Evolutionary conservation across 2,329 filamentous ascomycete genomes (phyloP).

Genomic region (Ophiocordyceps camponoti-saundersi): DNA sequence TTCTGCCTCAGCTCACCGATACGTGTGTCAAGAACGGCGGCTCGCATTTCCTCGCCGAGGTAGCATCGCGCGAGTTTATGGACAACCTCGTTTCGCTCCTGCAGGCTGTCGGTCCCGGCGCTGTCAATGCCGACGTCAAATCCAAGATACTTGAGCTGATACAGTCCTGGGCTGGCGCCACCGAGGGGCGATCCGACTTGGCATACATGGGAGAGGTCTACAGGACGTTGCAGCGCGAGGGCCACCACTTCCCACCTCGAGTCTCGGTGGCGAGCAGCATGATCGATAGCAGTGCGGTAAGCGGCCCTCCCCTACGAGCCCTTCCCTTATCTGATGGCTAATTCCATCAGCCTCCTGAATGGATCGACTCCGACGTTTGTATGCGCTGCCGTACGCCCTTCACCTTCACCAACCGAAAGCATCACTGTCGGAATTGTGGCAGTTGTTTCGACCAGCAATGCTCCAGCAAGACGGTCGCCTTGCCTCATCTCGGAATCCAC

Average conservation of each 20-base stretch:
- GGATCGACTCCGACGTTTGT: constrained; percentile 94
- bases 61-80: constrained; percentile 95
- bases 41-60: constrained; percentile 83
- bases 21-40: constrained; percentile 98
- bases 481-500: constrained; percentile 85
- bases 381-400: constrained; percentile 95
- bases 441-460: constrained; percentile 95
- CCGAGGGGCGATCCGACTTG: constrained; percentile 68
- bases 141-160: constrained; percentile 84
- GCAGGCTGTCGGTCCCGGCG: constrained; percentile 56
- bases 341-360: constrained; percentile 69
- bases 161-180: constrained; percentile 82
- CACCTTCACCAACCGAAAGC: constrained; percentile 95
- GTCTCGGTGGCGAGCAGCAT: constrained; percentile 85
- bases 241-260: constrained; percentile 77
- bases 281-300: constrained; percentile 88
- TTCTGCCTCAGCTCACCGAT: constrained; percentile 59
- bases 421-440: constrained; percentile 94
- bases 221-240: constrained; percentile 62
- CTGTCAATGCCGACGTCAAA: constrained; percentile 73
- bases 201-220: constrained; percentile 84
- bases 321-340: neutral
- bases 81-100: constrained; percentile 87
- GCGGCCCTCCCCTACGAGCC: constrained; percentile 10
- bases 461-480: constrained; percentile 70